Conservation (phyloP, 2,329 filamentous ascomycete genomes). For the Aspergillus viridinutans region DNA sequence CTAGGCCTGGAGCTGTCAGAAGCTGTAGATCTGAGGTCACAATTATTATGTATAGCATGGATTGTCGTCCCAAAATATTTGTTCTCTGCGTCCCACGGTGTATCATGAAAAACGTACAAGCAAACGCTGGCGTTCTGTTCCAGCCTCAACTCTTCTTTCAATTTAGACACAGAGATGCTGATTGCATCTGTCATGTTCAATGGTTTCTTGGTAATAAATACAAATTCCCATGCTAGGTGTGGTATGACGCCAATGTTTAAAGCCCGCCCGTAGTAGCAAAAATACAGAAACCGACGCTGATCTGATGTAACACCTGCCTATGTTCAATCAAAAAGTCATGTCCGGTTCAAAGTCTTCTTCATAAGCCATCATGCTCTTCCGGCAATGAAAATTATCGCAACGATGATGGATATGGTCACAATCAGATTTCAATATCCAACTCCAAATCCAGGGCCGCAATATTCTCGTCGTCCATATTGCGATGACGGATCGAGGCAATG, state of each 20-base stretch:
- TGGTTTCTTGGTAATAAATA: not conserved
- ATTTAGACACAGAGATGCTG: too few relatives aligned
- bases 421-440: slow-evolving; percentile 81
- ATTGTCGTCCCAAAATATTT: too few relatives aligned
- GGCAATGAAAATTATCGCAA: not conserved
- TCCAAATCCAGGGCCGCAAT: slow-evolving; percentile 85
- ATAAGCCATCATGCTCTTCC: not conserved
- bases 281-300: slow-evolving; percentile 7
- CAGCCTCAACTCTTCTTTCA: too few relatives aligned
- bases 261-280: not conserved
- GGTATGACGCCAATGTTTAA: not conserved
- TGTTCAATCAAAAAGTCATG: not conserved
- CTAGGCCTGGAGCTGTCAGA: too few relatives aligned
- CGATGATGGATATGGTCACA: not conserved
- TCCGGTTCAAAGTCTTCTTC: not conserved
- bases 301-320: slow-evolving; percentile 2
- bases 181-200: not conserved
- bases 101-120: too few relatives aligned
- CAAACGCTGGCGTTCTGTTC: too few relatives aligned
- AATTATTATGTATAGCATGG: too few relatives aligned
- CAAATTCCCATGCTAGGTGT: slow-evolving; percentile 1
- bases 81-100: too few relatives aligned
- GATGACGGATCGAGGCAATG: slow-evolving; percentile 66
- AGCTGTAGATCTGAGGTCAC: too few relatives aligned
- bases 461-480: slow-evolving; percentile 85